These are phyloP conservation scores for Boletus tomentosulus DNA, from an alignment of 768 basidiomycete species.

Conservation along the genomic window DNA sequence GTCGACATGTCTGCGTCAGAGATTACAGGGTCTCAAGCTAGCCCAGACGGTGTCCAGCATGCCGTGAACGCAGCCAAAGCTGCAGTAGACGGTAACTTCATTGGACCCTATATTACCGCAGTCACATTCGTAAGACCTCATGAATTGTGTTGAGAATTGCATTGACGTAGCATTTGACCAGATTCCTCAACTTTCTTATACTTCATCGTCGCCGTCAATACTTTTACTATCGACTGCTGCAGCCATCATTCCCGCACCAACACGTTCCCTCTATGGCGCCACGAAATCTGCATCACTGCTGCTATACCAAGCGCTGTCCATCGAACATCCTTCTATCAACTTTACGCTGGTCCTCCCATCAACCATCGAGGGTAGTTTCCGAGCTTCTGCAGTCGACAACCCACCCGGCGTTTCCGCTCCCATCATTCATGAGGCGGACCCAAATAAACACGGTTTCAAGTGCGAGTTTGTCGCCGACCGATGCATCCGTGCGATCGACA, in stretches of 20 bases:
- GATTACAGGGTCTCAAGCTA: slow-evolving; percentile 36
- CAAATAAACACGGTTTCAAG: slow-evolving; percentile 56
- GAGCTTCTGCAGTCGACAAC: slow-evolving; percentile 74
- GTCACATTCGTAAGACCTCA: slow-evolving; percentile 59
- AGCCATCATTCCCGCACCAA: slow-evolving; percentile 79
- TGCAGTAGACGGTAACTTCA: slow-evolving; percentile 61
- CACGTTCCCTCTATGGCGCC: slow-evolving; percentile 77
- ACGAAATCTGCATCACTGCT: slow-evolving; percentile 78
- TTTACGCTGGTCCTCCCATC: slow-evolving; percentile 64
- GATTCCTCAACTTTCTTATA: slow-evolving; percentile 70
- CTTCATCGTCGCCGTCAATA: slow-evolving; percentile 66
- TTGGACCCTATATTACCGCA: slow-evolving; percentile 66
- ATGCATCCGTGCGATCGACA: slow-evolving; percentile 60
- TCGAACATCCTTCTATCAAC: slow-evolving; percentile 67
- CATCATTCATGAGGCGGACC: slow-evolving; percentile 40
- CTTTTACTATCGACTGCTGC: slow-evolving; percentile 78
- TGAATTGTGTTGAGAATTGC: neutral
- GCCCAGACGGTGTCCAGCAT: slow-evolving; percentile 52
- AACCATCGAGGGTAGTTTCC: slow-evolving; percentile 75
- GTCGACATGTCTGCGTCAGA: slow-evolving; percentile 33
- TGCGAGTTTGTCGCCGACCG: slow-evolving; percentile 54
- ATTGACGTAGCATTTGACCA: slow-evolving; percentile 26
- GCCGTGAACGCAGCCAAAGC: slow-evolving; percentile 53
- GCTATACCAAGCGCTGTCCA: slow-evolving; percentile 74
- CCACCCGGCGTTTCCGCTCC: slow-evolving; percentile 30